Evolutionary conservation across 331 rosid genomes (phyloP), one percentile per base, ranked within the genome.

Genomic region (Acacia pycnantha): DNA sequence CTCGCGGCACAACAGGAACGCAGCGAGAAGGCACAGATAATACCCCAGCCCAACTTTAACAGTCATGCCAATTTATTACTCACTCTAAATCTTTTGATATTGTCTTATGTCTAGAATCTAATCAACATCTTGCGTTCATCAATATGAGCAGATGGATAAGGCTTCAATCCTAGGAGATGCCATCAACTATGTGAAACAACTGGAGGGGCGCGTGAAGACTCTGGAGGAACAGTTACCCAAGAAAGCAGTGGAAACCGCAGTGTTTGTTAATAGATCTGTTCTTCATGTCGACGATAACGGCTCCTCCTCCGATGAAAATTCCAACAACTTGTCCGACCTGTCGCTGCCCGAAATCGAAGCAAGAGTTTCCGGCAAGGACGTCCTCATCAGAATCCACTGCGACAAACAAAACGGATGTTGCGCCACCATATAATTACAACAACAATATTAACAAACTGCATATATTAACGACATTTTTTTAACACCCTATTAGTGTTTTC

Each of bases 131-230:
- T 64, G 41, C 9, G 41, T 27, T 4, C 40, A 27, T 22, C 2
- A 12, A 64, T 64, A 70, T 44, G 4, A 69, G 73, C 87, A 95
- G 98, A 90, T 87, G 93, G 98, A 93, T 78, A 95, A 95, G 86
- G 97, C 98, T 77, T 92, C 99, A 0, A 92, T 95, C 4, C 89
- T 93, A 46, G 97, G 89, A 78, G 98, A 89, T 78, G 97, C 98
- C 1, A 83, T 89, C 16, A 87, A 82, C 70, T 84, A 92, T 74
- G 77, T 92, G 85, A 89, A 93, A 59, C 84, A 90, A 62, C 88
- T 95, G 26, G 85, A 90, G 79, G 90, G 89, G 40, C 89, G 90
- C 5, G 81, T 89, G 87, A 79, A 69, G 67, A 73, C 27, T 5
- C 92, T 93, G 3, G 99, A 93, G 83, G 88, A 92, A 74, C 75